These are phyloP conservation scores for Aspergillus sergii DNA, from an alignment of 2,329 filamentous ascomycete species.

Conservation along the genomic window DNA sequence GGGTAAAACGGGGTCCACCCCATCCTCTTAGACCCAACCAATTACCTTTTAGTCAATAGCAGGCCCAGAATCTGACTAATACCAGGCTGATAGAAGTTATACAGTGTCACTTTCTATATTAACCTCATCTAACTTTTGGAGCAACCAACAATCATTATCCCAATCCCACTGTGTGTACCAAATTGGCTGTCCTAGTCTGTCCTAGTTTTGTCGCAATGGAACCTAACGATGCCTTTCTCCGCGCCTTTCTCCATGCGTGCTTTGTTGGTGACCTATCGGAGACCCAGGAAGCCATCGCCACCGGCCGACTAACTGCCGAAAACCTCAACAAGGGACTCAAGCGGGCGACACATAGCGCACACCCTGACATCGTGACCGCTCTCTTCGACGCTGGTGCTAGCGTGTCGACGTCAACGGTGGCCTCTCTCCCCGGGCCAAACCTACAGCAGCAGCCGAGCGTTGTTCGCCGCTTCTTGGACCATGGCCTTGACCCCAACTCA, in stretches of 20 bases:
- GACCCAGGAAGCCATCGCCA: background rate
- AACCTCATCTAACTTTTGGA: background rate
- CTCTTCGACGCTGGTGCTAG: constrained; percentile 15
- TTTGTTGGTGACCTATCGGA: background rate
- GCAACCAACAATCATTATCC: background rate
- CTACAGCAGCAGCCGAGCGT: constrained; percentile 12
- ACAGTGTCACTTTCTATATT: background rate
- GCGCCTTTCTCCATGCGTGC: background rate
- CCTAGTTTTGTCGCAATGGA: background rate
- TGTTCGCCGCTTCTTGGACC: constrained; percentile 11
- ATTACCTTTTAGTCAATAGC: background rate
- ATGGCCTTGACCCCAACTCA: constrained; percentile 15
- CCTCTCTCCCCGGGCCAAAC: constrained; percentile 3
- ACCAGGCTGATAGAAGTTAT: background rate
- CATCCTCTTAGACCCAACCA: background rate
- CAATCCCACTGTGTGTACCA: background rate
- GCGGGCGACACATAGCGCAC: background rate
- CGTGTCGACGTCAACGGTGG: background rate
- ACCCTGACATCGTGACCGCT: constrained; percentile 14
- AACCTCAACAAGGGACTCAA: background rate
- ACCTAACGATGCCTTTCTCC: background rate
- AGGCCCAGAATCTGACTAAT: background rate
- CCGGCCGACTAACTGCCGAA: background rate
- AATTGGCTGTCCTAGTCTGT: background rate
- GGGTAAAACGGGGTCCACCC: background rate